A percentile compares a stretch with the other conserved stretches of the same genome.
Evolutionary conservation across 805 yeast genomes (phyloP).

Genomic region (Spathaspora boniae): DNA sequence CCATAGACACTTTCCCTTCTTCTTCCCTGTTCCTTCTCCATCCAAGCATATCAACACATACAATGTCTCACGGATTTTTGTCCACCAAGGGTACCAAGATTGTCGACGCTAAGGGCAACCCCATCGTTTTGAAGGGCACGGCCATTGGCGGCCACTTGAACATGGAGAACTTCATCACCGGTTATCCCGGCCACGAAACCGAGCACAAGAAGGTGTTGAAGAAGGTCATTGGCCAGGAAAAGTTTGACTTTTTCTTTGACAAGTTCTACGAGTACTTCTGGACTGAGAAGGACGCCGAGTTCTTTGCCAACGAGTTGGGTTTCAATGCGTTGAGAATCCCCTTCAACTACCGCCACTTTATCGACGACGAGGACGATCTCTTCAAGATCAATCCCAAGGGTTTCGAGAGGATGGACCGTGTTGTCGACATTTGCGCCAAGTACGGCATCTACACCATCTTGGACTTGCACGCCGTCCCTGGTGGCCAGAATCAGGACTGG

Average conservation of each 20-base stretch:
- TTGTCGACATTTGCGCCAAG: conserved; percentile 42
- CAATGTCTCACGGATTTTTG: conserved; percentile 22
- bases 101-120: conserved; percentile 36
- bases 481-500: conserved; percentile 57
- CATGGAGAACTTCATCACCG: conserved; percentile 57
- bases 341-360: conserved; percentile 49
- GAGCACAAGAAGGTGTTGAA: conserved; percentile 44
- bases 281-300: conserved; percentile 48
- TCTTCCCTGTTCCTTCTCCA: background rate
- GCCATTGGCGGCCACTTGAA: conserved; percentile 51
- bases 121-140: conserved; percentile 44
- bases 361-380: conserved; percentile 44
- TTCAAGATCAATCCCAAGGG: conserved; percentile 42
- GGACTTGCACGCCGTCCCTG: conserved; percentile 49
- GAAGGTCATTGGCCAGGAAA: conserved; percentile 43
- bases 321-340: conserved; percentile 50
- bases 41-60: background rate
- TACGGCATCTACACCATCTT: conserved; percentile 47
- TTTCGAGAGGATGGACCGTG: conserved; percentile 40
- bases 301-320: conserved; percentile 36
- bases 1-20: too few species aligned
- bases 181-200: conserved; percentile 52
- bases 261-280: conserved; percentile 53
- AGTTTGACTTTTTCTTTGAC: conserved; percentile 47
- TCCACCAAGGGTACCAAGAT: conserved; percentile 46